These are phyloP conservation scores for Stagonosporopsis chrysanthemi DNA, from an alignment of 2,329 filamentous ascomycete species.

Conservation along the genomic window DNA sequence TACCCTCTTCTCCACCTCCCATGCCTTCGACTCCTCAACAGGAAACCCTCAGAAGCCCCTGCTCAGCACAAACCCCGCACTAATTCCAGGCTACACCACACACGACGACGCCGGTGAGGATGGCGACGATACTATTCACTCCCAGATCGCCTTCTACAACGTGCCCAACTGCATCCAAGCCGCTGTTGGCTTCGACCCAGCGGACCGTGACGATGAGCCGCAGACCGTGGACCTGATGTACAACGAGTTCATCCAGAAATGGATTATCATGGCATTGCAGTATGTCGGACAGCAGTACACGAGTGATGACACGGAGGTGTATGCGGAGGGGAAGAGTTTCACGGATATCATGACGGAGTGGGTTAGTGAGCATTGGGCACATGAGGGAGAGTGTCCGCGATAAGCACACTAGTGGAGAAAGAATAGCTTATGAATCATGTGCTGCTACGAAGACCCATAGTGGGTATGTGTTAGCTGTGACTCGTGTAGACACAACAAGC, in stretches of 20 bases:
- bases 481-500: background rate
- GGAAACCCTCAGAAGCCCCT: constrained; percentile 20
- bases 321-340: constrained; percentile 62
- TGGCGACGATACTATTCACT: constrained; percentile 90
- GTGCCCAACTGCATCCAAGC: constrained; percentile 87
- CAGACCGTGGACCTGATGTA: constrained; percentile 87
- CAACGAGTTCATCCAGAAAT: constrained; percentile 87
- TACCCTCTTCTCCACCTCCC: background rate
- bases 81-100: constrained; percentile 87
- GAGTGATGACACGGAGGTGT: constrained; percentile 59
- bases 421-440: background rate
- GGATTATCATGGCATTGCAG: constrained; percentile 77
- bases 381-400: constrained; percentile 30
- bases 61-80: constrained; percentile 20
- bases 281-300: constrained; percentile 62
- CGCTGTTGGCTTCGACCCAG: constrained; percentile 65
- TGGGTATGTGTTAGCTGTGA: background rate
- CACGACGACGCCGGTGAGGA: constrained; percentile 81
- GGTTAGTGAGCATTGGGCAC: constrained; percentile 64
- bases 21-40: background rate
- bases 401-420: background rate
- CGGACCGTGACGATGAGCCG: constrained; percentile 57
- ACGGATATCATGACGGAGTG: constrained; percentile 67
- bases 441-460: background rate
- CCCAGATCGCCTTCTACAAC: constrained; percentile 73